Evolutionary conservation across 177 flowering plant species (phyloP).

Genomic region (Tripterygium wilfordii): DNA sequence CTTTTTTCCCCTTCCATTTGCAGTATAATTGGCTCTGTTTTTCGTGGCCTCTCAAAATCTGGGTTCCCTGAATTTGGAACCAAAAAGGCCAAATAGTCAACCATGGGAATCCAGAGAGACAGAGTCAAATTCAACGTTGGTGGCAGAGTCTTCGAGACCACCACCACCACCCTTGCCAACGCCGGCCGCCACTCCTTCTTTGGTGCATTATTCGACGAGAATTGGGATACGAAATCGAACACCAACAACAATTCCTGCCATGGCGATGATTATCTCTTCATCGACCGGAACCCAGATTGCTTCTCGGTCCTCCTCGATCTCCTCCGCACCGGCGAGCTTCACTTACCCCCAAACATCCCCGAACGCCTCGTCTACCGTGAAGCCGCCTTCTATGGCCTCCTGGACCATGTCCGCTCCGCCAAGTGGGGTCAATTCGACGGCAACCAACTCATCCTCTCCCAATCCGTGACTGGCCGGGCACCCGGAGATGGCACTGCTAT

Average conservation of each 20-base stretch:
- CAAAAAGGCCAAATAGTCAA: too few relatives aligned
- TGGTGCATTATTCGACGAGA: conserved; percentile 72
- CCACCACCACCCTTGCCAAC: conserved; percentile 77
- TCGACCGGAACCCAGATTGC: conserved; percentile 81
- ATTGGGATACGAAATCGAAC: conserved; percentile 42
- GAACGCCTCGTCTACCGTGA: conserved; percentile 58
- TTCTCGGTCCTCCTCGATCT: conserved; percentile 79
- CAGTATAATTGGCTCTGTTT: not conserved
- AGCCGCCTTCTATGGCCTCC: conserved; percentile 69
- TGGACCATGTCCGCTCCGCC: conserved; percentile 65
- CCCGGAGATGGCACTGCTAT: conserved; percentile 92
- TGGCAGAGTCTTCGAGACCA: conserved; percentile 70
- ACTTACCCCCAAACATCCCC: conserved; percentile 51
- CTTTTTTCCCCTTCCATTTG: too few relatives aligned
- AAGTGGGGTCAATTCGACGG: conserved; percentile 89
- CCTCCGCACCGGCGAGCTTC: conserved; percentile 71
- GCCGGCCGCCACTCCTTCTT: conserved; percentile 73
- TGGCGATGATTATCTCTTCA: conserved; percentile 44
- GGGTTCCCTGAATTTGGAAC: conserved; percentile 6
- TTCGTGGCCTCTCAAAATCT: not conserved
- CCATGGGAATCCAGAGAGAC: conserved; percentile 57
- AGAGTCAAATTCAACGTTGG: conserved; percentile 74
- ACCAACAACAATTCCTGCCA: not conserved
- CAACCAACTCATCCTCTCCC: conserved; percentile 41
- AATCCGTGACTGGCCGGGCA: conserved; percentile 53